Conservation (phyloP, 768 basidiomycete species). For the Sarcodon sp. region DNA sequence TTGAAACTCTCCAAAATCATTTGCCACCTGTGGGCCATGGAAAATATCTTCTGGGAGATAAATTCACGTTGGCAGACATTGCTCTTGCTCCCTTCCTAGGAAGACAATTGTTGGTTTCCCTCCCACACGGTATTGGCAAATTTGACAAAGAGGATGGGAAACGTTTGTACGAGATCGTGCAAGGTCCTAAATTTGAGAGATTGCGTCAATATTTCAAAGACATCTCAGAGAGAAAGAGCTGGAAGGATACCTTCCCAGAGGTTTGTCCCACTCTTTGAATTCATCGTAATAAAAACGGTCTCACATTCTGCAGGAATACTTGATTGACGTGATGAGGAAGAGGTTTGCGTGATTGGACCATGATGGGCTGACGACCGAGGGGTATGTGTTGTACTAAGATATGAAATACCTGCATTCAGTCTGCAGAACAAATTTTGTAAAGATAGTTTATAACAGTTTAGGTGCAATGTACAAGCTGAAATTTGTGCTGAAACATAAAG, state of each 20-base stretch:
- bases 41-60: slow-evolving; percentile 23
- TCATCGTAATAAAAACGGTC: too few species aligned
- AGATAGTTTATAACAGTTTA: too few species aligned
- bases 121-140: slow-evolving; percentile 38
- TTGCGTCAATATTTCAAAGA: slow-evolving; percentile 34
- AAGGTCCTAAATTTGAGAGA: slow-evolving; percentile 33
- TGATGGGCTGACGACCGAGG: too few species aligned
- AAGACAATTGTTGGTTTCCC: slow-evolving; percentile 25
- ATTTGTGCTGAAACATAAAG: too few species aligned
- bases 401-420: too few species aligned
- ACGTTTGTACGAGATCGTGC: slow-evolving; percentile 27
- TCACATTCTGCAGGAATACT: too few species aligned
- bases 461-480: too few species aligned
- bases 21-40: slow-evolving; percentile 28
- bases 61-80: slow-evolving; percentile 53
- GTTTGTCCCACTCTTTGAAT: slow-evolving; percentile 19
- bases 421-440: too few species aligned
- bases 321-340: too few species aligned
- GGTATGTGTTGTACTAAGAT: too few species aligned
- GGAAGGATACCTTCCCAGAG: slow-evolving; percentile 38
- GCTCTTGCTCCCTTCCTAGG: slow-evolving; percentile 49
- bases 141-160: slow-evolving; percentile 35
- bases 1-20: slow-evolving; percentile 35
- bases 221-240: slow-evolving; percentile 37
- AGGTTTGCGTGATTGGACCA: too few species aligned